Evolutionary conservation across 345 rosid genomes (phyloP), one percentile per base, ranked within the genome.

Genomic region (Ceriops tagal): DNA sequence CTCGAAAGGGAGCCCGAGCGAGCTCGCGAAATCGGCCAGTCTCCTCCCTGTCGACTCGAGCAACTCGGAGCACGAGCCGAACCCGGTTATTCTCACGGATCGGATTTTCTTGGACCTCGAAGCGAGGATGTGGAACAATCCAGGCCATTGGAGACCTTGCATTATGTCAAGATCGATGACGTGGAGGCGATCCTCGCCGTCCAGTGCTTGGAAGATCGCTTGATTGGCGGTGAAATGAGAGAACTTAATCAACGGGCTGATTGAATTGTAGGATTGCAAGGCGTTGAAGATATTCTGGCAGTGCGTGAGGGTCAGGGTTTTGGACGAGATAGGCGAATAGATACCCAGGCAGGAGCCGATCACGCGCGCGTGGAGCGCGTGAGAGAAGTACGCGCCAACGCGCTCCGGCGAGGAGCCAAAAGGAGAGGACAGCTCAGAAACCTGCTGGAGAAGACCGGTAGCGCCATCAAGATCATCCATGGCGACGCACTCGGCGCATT

Each of bases 121-220:
- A 15, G 96, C 96, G 66, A 93, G 95, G 73, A 93, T 93, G 88
- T 93, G 95, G 82, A 93, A 93, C 72, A 93, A 66, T 16, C 95
- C 98, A 5, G 98, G 98, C 98, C 98, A 93, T 74, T 93, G 98
- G 68, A 93, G 98, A 7, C 98, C 98, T 61, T 93, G 98, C 97
- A 93, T 93, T 32, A 93, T 87, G 69, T 93, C 98, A 30, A 93
- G 87, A 55, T 93, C 98, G 84, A 93, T 86, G 82, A 93, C 79
- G 78, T 93, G 98, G 72, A 93, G 81, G 28, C 87, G 82, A 53
- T 93, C 98, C 64, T 89, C 90, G 7, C 92, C 95, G 6, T 83
- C 88, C 59, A 93, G 70, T 1, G 97, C 93, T 73, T 93, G 91
- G 80, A 87, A 91, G 37, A 93, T 93, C 1, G 96, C 95, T 79